Evolutionary conservation across 176 grass and related monocot genomes (phyloP).

Genomic region (Oryza meridionalis): DNA sequence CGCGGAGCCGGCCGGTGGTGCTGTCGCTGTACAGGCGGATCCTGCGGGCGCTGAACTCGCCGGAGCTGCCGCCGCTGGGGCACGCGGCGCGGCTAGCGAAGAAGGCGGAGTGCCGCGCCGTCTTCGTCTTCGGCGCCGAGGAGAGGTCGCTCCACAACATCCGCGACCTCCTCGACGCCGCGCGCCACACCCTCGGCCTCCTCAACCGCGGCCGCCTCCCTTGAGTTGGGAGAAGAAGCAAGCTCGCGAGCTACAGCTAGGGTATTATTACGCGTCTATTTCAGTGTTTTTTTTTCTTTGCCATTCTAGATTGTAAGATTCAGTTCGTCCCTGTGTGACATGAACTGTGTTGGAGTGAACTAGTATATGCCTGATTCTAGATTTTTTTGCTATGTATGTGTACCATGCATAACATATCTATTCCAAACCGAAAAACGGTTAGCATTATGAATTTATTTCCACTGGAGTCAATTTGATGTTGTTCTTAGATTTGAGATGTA

Average conservation of each 20-base stretch:
- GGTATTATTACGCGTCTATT: constrained; percentile 33
- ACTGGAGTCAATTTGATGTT: background rate
- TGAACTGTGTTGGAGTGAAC: background rate
- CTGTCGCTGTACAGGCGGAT: constrained; percentile 83
- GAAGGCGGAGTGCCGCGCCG: constrained; percentile 79
- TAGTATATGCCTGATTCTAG: background rate
- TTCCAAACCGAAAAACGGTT: background rate
- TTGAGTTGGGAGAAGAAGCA: constrained; percentile 4
- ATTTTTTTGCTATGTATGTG: background rate
- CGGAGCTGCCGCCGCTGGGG: constrained; percentile 59
- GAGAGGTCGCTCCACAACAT: constrained; percentile 90
- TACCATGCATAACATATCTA: background rate
- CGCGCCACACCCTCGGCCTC: constrained; percentile 65
- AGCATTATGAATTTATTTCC: background rate
- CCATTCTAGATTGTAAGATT: background rate
- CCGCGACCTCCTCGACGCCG: constrained; percentile 71
- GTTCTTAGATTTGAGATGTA: background rate
- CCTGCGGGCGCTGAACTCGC: constrained; percentile 75
- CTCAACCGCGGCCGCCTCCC: constrained; percentile 77
- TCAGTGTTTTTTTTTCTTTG: constrained; percentile 12
- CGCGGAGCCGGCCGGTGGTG: constrained; percentile 54
- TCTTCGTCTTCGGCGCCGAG: constrained; percentile 84
- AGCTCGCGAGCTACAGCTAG: background rate
- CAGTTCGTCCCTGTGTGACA: background rate
- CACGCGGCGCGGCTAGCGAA: constrained; percentile 68